Conservation (phyloP, 331 rosid species). For the Phaseolus coccineus region DNA sequence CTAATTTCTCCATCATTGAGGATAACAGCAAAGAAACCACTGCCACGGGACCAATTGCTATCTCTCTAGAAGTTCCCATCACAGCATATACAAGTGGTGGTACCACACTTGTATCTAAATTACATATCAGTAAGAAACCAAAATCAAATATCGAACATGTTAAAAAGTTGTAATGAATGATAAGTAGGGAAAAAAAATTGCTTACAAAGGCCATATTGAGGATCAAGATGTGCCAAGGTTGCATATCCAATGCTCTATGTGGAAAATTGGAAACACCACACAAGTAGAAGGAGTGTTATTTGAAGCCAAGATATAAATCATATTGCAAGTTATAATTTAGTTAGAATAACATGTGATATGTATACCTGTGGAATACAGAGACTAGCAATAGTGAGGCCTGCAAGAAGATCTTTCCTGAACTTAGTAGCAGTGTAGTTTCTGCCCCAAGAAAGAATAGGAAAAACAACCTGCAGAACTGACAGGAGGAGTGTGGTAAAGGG, state of each 20-base stretch:
- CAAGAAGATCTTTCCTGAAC: slow-evolving; percentile 67
- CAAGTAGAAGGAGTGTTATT: neutral
- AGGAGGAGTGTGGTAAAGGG: slow-evolving; percentile 39
- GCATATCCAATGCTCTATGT: slow-evolving; percentile 94
- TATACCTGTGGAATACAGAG: slow-evolving; percentile 86
- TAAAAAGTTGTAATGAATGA: neutral
- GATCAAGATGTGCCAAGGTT: slow-evolving; percentile 79
- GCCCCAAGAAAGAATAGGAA: slow-evolving; percentile 69
- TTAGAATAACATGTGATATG: neutral
- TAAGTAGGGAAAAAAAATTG: neutral
- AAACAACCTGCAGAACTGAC: slow-evolving; percentile 50
- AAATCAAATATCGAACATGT: neutral
- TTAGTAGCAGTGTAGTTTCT: slow-evolving; percentile 51
- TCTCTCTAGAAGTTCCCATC: slow-evolving; percentile 80
- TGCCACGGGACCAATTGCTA: slow-evolving; percentile 82
- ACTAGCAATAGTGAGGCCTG: slow-evolving; percentile 80
- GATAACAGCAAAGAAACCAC: slow-evolving; percentile 72
- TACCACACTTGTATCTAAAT: slow-evolving; percentile 74
- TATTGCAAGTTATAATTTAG: neutral
- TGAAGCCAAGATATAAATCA: neutral
- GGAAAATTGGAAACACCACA: slow-evolving; percentile 19
- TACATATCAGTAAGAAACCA: neutral
- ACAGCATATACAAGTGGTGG: slow-evolving; percentile 81
- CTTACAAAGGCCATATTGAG: slow-evolving; percentile 94
- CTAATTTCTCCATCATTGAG: slow-evolving; percentile 62